Evolutionary conservation across 805 yeast genomes (phyloP).

Genomic region (Metschnikowia baotianmanensis): DNA sequence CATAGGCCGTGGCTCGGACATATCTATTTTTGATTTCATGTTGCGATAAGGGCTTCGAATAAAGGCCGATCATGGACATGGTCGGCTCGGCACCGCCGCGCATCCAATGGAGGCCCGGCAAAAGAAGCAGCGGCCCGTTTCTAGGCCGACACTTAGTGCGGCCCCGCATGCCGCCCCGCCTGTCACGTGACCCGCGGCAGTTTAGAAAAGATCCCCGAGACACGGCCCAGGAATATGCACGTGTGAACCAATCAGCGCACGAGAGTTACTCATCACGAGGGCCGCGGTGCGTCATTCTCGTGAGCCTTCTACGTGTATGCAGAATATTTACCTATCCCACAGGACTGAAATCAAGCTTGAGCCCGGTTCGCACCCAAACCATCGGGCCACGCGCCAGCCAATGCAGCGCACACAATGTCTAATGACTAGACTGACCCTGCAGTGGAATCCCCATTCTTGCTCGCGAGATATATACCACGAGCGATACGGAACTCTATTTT

Average conservation of each 20-base stretch:
- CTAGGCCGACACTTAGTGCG: background rate
- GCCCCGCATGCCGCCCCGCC: background rate
- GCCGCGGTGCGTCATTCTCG: background rate
- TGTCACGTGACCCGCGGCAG: slow-evolving; percentile 1
- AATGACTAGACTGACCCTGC: background rate
- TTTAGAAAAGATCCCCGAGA: slow-evolving; percentile 10
- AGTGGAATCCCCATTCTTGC: background rate
- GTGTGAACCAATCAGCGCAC: slow-evolving; percentile 15
- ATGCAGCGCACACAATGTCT: slow-evolving; percentile 8
- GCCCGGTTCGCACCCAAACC: slow-evolving; percentile 14
- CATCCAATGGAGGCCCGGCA: no score
- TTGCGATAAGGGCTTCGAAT: no score
- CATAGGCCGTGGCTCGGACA: no score
- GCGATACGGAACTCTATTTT: background rate
- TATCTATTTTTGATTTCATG: no score
- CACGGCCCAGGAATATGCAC: slow-evolving; percentile 5
- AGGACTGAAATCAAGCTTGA: no score
- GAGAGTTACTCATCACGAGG: slow-evolving; percentile 15
- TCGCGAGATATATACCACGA: background rate
- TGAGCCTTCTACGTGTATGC: no score
- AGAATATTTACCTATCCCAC: no score
- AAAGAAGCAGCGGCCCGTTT: background rate
- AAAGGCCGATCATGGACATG: no score
- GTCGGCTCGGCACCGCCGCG: no score
- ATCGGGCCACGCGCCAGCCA: slow-evolving; percentile 8